phyloP scores from a whole-genome alignment of 2,329 filamentous ascomycete genomes.

The Alternaria consortialis region DNA sequence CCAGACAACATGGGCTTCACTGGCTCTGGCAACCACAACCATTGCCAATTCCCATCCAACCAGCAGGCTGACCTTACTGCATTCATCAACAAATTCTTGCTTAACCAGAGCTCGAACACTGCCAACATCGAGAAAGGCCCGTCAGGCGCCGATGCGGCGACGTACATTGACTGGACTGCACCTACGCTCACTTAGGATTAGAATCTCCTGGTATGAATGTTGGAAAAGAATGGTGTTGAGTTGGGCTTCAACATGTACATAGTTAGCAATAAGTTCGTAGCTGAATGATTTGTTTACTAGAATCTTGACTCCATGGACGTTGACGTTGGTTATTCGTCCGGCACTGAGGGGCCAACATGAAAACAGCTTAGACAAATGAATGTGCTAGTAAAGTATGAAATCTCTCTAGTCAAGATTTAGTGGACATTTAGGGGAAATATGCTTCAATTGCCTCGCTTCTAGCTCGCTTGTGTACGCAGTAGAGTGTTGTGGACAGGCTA shows the following conservation, averaged over 20 bases:
- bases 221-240: neutral
- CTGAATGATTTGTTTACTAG: conserved; percentile 4
- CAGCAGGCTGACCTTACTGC: conserved; percentile 62
- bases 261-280: neutral
- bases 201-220: neutral
- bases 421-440: neutral
- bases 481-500: neutral
- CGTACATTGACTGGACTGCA: conserved; percentile 51
- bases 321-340: neutral
- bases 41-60: conserved; percentile 65
- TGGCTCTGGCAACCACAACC: conserved; percentile 63
- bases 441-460: neutral
- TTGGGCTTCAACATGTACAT: conserved; percentile 24
- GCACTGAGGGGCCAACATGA: neutral
- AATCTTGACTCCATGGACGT: neutral
- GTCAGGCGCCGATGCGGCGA: conserved; percentile 39
- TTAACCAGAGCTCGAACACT: conserved; percentile 38
- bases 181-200: conserved; percentile 44
- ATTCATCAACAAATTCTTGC: conserved; percentile 65
- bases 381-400: conserved; percentile 3
- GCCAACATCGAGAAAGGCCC: conserved; percentile 47
- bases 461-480: neutral
- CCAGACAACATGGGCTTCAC: conserved; percentile 67
- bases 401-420: neutral
- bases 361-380: neutral